These are phyloP conservation scores for Sphaerostilbella broomeana DNA, from an alignment of 2,329 filamentous ascomycete species.

Conservation along the genomic window DNA sequence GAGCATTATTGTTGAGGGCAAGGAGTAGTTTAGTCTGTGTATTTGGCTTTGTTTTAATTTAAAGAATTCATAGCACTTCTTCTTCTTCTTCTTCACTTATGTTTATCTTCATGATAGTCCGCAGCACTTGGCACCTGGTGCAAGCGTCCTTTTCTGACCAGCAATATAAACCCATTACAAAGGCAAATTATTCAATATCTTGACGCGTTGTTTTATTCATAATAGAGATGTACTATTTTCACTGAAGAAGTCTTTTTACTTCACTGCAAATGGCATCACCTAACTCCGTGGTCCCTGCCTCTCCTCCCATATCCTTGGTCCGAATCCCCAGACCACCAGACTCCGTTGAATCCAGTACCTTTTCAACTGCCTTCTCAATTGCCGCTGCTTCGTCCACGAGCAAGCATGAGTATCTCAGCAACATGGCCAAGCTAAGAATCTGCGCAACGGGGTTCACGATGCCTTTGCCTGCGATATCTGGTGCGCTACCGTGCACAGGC, in stretches of 20 bases:
- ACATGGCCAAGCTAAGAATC: slow-evolving; percentile 65
- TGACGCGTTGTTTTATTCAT: no score
- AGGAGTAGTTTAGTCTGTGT: neutral
- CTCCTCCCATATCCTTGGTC: slow-evolving; percentile 61
- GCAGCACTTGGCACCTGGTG: neutral
- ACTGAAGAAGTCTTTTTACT: slow-evolving; percentile 8
- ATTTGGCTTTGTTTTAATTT: neutral
- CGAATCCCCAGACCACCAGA: slow-evolving; percentile 41
- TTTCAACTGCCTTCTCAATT: slow-evolving; percentile 58
- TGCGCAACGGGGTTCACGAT: slow-evolving; percentile 68
- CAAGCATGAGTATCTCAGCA: slow-evolving; percentile 66
- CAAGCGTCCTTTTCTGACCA: no score
- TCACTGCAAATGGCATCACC: slow-evolving; percentile 48
- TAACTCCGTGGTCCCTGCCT: slow-evolving; percentile 55
- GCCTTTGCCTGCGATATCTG: slow-evolving; percentile 66
- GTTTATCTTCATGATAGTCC: neutral
- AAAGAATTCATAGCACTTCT: neutral
- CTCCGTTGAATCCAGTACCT: slow-evolving; percentile 51
- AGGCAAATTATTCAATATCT: no score
- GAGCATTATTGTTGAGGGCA: slow-evolving; percentile 1
- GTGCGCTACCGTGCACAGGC: slow-evolving; percentile 67
- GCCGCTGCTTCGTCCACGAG: slow-evolving; percentile 54
- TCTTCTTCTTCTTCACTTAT: neutral
- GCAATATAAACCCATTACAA: no score
- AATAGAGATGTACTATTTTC: neutral